phyloP scores from a whole-genome alignment of 768 basidiomycete species.

The Tricholoma flavovirens region DNA sequence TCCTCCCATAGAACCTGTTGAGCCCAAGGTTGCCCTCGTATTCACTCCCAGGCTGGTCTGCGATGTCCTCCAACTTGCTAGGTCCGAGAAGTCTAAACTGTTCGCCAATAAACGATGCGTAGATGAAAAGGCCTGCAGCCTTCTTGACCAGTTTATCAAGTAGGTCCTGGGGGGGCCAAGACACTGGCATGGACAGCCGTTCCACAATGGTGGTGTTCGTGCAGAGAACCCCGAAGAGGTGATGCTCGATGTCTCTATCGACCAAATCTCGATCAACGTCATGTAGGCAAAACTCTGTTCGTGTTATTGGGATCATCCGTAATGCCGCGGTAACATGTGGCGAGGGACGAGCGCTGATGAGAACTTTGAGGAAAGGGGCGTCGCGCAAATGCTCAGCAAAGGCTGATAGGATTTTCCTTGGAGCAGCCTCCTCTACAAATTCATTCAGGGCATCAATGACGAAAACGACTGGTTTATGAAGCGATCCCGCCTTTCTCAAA shows the following conservation, averaged over 20 bases:
- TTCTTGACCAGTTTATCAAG: constrained; percentile 12
- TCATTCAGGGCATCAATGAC: constrained; percentile 20
- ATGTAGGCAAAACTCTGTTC: constrained; percentile 7
- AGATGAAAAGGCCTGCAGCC: constrained; percentile 11
- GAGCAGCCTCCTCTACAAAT: constrained; percentile 10
- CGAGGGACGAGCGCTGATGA: constrained; percentile 14
- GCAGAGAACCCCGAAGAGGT: constrained; percentile 11
- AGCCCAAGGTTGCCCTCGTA: constrained; percentile 16
- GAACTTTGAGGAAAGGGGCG: constrained; percentile 11
- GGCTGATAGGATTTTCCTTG: constrained; percentile 8
- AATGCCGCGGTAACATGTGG: not conserved
- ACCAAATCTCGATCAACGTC: constrained; percentile 8
- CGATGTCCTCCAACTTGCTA: constrained; percentile 10
- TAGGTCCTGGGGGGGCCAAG: constrained; percentile 11
- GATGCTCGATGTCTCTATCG: constrained; percentile 9
- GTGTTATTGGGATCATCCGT: constrained; percentile 1
- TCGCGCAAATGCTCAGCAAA: constrained; percentile 10
- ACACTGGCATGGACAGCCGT: constrained; percentile 11
- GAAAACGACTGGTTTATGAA: constrained; percentile 9
- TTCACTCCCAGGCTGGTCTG: constrained; percentile 9
- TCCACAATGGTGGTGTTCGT: constrained; percentile 10
- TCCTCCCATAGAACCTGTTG: constrained; percentile 11
- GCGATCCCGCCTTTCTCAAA: constrained; percentile 3
- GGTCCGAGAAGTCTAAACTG: constrained; percentile 8
- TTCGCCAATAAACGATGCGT: constrained; percentile 11